Percentiles rank a stretch among this genome's conserved stretches.
Evolutionary conservation across 352 stramenopile genomes (phyloP).

Genomic region (Elongisporangium anandrum): DNA sequence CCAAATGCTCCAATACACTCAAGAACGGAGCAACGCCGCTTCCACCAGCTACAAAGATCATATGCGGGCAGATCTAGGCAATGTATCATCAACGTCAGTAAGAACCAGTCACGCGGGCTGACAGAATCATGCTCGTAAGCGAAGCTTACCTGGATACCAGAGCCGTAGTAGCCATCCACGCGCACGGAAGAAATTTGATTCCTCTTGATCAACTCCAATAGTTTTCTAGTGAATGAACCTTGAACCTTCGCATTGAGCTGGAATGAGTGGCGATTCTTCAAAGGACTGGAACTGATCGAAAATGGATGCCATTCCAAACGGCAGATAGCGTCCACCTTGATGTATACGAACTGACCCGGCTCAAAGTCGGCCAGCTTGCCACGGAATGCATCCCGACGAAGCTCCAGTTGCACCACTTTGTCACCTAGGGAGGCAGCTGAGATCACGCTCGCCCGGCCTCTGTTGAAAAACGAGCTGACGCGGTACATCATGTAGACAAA

Average conservation of each 20-base stretch:
- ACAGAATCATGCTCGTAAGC: neutral
- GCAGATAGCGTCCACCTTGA: conserved; percentile 52
- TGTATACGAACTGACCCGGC: conserved; percentile 69
- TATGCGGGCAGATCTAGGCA: conserved; percentile 26
- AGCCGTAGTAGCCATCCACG: conserved; percentile 73
- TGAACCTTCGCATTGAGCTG: conserved; percentile 59
- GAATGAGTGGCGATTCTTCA: conserved; percentile 36
- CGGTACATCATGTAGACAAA: conserved; percentile 64
- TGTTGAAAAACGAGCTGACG: conserved; percentile 34
- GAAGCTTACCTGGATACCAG: conserved; percentile 28
- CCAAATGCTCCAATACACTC: conserved; percentile 52
- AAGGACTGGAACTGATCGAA: conserved; percentile 62
- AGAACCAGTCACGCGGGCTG: conserved; percentile 1
- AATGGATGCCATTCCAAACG: conserved; percentile 68
- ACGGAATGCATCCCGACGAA: conserved; percentile 24
- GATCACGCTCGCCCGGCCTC: conserved; percentile 35
- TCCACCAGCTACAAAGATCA: conserved; percentile 66
- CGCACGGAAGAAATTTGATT: conserved; percentile 38
- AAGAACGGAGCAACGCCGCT: conserved; percentile 76
- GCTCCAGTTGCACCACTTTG: conserved; percentile 51
- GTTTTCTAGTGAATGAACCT: conserved; percentile 43
- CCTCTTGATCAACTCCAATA: conserved; percentile 40
- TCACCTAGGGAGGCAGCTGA: conserved; percentile 32
- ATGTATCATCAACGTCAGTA: neutral
- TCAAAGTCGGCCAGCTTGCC: conserved; percentile 23